Percentiles rank a stretch among this genome's conserved stretches.
These are phyloP conservation scores for Cymbopogon citratus DNA, from an alignment of 176 grass and related monocot species.

Conservation along the genomic window DNA sequence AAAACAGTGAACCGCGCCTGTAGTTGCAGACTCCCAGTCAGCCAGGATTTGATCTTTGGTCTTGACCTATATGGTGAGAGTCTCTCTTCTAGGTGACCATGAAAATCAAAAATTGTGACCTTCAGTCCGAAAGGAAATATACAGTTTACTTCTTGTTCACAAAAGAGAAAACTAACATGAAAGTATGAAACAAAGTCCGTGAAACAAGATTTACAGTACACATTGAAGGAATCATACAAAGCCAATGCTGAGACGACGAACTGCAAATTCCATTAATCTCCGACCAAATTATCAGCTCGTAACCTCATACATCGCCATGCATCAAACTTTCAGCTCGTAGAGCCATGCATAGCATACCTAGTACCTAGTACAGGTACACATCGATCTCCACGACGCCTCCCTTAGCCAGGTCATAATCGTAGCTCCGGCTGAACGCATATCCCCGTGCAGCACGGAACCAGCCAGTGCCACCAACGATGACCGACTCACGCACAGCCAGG, in stretches of 20 bases:
- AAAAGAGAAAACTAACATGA: not conserved
- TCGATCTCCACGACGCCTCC: conserved; percentile 49
- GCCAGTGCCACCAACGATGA: conserved; percentile 52
- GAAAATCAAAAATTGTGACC: too few relatives aligned
- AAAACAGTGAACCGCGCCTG: too few relatives aligned
- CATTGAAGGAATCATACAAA: not conserved
- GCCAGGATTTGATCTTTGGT: too few relatives aligned
- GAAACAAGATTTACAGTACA: not conserved
- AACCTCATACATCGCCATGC: too few relatives aligned
- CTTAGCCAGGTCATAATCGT: conserved; percentile 27
- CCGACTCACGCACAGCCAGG: conserved; percentile 26
- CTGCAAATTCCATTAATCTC: not conserved
- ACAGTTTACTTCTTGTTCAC: too few relatives aligned
- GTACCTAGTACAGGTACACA: conserved; percentile 27
- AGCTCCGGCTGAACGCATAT: conserved; percentile 20
- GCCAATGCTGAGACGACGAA: not conserved
- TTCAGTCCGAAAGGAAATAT: too few relatives aligned
- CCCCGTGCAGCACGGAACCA: conserved; percentile 40
- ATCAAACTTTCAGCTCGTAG: too few relatives aligned
- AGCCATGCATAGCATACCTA: too few relatives aligned
- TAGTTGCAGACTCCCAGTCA: too few relatives aligned
- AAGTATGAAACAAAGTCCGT: too few relatives aligned
- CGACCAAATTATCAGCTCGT: not conserved
- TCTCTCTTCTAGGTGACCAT: too few relatives aligned
- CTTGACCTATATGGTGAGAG: too few relatives aligned